A percentile compares a stretch with the other conserved stretches of the same genome.
phyloP scores from a whole-genome alignment of 768 basidiomycete genomes.

The Multifurca ochricompacta region DNA sequence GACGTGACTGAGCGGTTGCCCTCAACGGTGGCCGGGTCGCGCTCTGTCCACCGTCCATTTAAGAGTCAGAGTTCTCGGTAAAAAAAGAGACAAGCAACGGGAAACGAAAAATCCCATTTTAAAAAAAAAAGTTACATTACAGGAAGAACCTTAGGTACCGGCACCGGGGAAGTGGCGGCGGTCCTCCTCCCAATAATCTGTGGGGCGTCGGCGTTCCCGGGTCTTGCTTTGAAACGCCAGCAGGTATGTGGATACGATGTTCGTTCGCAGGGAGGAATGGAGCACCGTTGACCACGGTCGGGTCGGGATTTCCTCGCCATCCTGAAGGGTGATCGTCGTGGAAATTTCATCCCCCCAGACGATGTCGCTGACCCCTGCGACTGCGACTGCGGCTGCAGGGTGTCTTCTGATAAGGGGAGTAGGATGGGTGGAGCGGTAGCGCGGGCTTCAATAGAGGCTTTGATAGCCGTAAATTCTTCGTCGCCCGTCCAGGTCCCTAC shows the following conservation, averaged over 20 bases:
- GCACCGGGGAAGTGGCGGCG: too few species aligned
- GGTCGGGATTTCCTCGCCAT: constrained; percentile 22
- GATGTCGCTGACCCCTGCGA: not conserved
- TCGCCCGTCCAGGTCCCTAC: constrained; percentile 21
- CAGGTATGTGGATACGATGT: constrained; percentile 9
- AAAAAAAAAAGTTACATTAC: not conserved
- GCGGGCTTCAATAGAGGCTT: constrained; percentile 12
- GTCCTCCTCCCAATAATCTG: not conserved
- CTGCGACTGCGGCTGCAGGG: not conserved
- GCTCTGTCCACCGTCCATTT: too few species aligned
- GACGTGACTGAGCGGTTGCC: too few species aligned
- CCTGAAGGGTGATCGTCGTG: constrained; percentile 14
- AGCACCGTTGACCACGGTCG: constrained; percentile 11
- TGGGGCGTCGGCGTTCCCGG: constrained; percentile 19
- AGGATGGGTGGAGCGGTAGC: constrained; percentile 4
- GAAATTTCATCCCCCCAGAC: not conserved
- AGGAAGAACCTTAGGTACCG: constrained; percentile 1
- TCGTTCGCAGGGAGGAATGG: constrained; percentile 20
- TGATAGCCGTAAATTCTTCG: constrained; percentile 19
- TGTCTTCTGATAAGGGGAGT: constrained; percentile 3
- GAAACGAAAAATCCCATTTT: too few species aligned
- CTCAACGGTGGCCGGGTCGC: too few species aligned
- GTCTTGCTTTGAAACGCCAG: constrained; percentile 18
- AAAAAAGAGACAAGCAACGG: too few species aligned
- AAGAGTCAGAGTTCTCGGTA: too few species aligned